Base-by-base conservation (phyloP, 257 asterid genomes). In the Hygrophila difformis region DNA sequence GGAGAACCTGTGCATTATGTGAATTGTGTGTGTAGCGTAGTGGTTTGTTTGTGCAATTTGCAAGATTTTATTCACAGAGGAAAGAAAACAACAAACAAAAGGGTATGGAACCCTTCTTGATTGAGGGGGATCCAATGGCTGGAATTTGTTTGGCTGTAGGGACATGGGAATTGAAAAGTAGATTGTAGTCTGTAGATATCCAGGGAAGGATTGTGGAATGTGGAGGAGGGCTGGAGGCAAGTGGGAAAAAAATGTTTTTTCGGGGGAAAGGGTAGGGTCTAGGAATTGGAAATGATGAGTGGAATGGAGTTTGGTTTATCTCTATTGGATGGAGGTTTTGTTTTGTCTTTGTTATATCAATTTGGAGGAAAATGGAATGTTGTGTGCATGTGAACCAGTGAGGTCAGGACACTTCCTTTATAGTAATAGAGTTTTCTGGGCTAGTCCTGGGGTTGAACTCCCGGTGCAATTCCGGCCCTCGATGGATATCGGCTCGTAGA, bases 101-200 rank as follows among this genome's bases (percentile, higher is more conserved):
- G 54, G 43, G 39, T 64, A 50, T 49, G 48, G 55, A 38, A 48
- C 28, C 16, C 29, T 44, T 49, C 41, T n/a, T n/a, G n/a, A n/a
- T n/a, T n/a, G n/a, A n/a, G n/a, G 9, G 56, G 54, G 29, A 64
- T 67, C 53, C 64, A 63, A 63, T 47, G 84, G 81, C 21, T 52
- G 76, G 81, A 59, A 65, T 70, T 67, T 26, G 49, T 39, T 60
- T 43, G 58, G 35, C 19, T 22, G 15, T 3, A 24, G 5, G 29
- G 51, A 42, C n/a, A 44, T 18, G 49, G 41, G 28, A 61, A 51
- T 61, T 47, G 31, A 26, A 76, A 63, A 56, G 57, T 52, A n/a
- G n/a, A n/a, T n/a, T n/a, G n/a, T n/a, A n/a, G n/a, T n/a, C n/a
- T n/a, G n/a, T n/a, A n/a, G n/a, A n/a, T n/a, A 72, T 64, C 76